These are phyloP conservation scores for Cornus kousa DNA, from an alignment of 148 eudicot genomes.

Conservation along the genomic window DNA sequence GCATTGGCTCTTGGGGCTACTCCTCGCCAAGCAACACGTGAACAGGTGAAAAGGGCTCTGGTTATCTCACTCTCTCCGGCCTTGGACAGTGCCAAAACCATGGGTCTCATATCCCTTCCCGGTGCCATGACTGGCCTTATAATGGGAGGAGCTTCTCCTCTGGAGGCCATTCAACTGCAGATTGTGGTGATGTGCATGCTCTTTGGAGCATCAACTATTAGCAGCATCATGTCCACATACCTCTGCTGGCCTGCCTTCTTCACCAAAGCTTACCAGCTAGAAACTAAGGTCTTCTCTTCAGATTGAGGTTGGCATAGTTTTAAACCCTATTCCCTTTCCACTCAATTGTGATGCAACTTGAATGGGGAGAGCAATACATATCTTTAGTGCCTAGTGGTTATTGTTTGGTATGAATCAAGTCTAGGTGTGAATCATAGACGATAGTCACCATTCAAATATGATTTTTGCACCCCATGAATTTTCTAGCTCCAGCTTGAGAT, in stretches of 20 bases:
- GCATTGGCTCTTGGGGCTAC: conserved; percentile 93
- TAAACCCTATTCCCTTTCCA: not conserved
- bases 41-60: conserved; percentile 77
- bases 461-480: not conserved
- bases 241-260: conserved; percentile 90
- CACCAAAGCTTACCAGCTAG: conserved; percentile 79
- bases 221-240: conserved; percentile 85
- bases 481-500: not conserved
- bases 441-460: not conserved
- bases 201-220: conserved; percentile 71
- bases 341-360: not conserved
- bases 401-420: not conserved
- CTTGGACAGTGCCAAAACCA: conserved; percentile 83
- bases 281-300: conserved; percentile 58
- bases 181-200: conserved; percentile 95
- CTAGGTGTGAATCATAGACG: not conserved
- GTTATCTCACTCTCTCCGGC: conserved; percentile 87
- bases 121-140: conserved; percentile 97
- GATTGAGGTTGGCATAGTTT: conserved; percentile 25
- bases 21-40: conserved; percentile 68
- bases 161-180: conserved; percentile 84
- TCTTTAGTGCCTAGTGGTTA: not conserved
- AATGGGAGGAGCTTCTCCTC: conserved; percentile 94
- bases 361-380: not conserved
- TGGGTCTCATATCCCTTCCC: conserved; percentile 85